Evolutionary conservation across 768 basidiomycete species (phyloP).

Genomic region (Leccinum barrowsii): DNA sequence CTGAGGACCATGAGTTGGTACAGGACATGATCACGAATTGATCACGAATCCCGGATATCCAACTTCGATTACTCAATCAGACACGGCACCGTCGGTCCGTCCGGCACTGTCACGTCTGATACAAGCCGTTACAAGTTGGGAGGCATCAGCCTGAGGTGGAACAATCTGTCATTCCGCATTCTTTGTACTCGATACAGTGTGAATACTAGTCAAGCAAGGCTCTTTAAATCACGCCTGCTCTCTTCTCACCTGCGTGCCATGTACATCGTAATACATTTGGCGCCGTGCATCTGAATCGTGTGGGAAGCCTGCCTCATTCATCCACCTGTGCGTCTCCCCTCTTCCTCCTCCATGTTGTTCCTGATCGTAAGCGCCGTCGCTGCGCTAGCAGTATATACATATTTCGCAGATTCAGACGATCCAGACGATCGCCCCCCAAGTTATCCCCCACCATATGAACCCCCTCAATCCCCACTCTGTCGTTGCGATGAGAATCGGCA

Average conservation of each 20-base stretch:
- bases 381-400: slow-evolving; percentile 4
- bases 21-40: background rate
- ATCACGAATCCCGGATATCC: too few relatives aligned
- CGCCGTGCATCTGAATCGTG: background rate
- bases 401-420: slow-evolving; percentile 2
- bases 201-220: background rate
- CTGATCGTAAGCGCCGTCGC: slow-evolving; percentile 9
- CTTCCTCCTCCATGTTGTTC: slow-evolving; percentile 10
- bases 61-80: too few relatives aligned
- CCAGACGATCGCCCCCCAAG: slow-evolving; percentile 2
- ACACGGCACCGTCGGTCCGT: too few relatives aligned
- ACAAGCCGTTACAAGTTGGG: too few relatives aligned
- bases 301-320: background rate
- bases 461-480: background rate
- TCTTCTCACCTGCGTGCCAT: background rate
- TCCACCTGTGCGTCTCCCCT: background rate
- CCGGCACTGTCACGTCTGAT: too few relatives aligned
- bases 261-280: background rate
- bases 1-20: slow-evolving; percentile 35
- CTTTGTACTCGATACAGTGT: slow-evolving; percentile 5
- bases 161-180: slow-evolving; percentile 3
- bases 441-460: background rate
- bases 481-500: slow-evolving; percentile 4
- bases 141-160: background rate
- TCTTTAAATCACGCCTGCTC: background rate